Base-by-base conservation (phyloP, 2,329 filamentous ascomycete species). In the Fusarium nisikadoi region DNA sequence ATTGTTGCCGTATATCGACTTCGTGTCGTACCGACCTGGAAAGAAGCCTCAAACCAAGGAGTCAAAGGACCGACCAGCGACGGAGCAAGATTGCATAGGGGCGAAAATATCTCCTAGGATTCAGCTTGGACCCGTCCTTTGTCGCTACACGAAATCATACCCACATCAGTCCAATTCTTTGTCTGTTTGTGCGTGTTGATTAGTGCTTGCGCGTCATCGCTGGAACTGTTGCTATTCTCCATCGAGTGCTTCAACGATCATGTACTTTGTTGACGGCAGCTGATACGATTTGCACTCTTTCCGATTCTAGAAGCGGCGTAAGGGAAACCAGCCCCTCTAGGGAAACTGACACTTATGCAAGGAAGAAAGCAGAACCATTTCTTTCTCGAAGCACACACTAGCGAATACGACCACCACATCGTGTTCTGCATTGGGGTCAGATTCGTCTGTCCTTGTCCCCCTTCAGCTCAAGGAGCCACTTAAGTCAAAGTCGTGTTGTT, bases 341-440 rank as follows among this genome's bases (percentile, higher is more conserved):
- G 50, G 43, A 54, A 72, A 58, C 46, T 27, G 36, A 41, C 46
- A 58, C 56, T 25, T 46, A 16, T 38, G 47, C 62, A 64, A 72
- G n/a, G 59, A 73, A 66, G 52, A 72, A 46, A 20, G 31, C 38
- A 64, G 41, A 65, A 66, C 35, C 27, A 55, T 46, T 60, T 54
- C 16, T 36, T 56, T 61, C 45, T 64, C 53, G 33, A 59, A 70
- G 57, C 58, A 41, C 25, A 47, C 62, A 61, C 72, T 76, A 76
- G 67, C 74, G 67, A 77, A 75, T 75, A 73, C 73, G 74, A 75
- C 75, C 68, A 65, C 61, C 65, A 31, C 53, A 59, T 65, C 60
- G 65, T 59, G 58, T 46, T 67, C 66, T 66, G 65, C 54, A 68
- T 73, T 45, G 54, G 62, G 64, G 36, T 42, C 66, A 71, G 42